Percentiles rank a stretch among this genome's conserved stretches.
These are phyloP conservation scores for Magnolia kwangsiensis DNA, from an alignment of 164 flowering plant species.

Conservation along the genomic window DNA sequence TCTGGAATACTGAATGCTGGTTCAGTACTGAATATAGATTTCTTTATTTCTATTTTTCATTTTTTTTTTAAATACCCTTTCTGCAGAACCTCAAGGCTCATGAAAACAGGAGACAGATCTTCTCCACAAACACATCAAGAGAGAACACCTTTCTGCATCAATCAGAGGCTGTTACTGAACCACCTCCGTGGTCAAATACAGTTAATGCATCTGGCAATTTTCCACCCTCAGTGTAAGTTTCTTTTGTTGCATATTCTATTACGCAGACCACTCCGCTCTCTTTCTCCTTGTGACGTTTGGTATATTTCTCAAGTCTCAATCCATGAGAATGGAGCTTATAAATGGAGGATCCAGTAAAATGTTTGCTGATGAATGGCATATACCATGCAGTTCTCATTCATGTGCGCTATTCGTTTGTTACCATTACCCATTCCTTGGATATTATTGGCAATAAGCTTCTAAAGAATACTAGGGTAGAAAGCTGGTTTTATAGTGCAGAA, in stretches of 20 bases:
- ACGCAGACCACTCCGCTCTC: too few species aligned
- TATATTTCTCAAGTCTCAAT: too few species aligned
- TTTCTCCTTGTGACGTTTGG: too few species aligned
- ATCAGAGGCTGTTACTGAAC: conserved; percentile 42
- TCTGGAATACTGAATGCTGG: neutral
- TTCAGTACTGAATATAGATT: neutral
- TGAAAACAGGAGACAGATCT: conserved; percentile 77
- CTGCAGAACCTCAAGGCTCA: conserved; percentile 83
- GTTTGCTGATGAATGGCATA: too few species aligned
- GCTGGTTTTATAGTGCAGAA: too few species aligned
- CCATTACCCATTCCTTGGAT: too few species aligned
- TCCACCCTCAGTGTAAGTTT: conserved; percentile 43
- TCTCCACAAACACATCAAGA: conserved; percentile 59
- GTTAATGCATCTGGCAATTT: conserved; percentile 35
- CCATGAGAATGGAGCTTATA: too few species aligned
- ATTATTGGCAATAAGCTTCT: too few species aligned
- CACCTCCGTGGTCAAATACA: conserved; percentile 79
- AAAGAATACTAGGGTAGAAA: too few species aligned
- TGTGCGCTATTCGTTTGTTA: too few species aligned
- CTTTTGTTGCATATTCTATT: neutral
- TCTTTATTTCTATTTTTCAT: neutral
- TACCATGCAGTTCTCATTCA: too few species aligned
- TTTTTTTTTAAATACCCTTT: neutral
- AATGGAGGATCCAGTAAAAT: too few species aligned
- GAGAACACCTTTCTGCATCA: conserved; percentile 52